phyloP scores from a whole-genome alignment of 257 asterid species.

The Craterostigma plantagineum region DNA sequence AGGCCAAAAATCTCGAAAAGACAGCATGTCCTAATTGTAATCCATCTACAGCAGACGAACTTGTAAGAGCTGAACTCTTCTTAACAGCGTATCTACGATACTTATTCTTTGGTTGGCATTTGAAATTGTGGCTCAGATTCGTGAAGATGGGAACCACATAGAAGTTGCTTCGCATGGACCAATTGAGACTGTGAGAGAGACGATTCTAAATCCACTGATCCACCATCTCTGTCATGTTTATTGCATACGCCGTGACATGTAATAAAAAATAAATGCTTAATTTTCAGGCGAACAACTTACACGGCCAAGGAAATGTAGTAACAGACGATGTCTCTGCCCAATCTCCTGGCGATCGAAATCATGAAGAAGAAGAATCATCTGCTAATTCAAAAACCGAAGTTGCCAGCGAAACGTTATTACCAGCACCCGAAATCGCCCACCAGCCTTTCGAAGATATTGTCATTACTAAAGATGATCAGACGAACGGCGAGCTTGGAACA shows the following conservation, averaged over 20 bases:
- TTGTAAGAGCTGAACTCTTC: conserved; percentile 13
- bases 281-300: too few species aligned
- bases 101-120: too few species aligned
- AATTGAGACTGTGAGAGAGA: conserved; percentile 29
- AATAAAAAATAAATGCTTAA: too few species aligned
- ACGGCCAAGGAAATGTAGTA: too few species aligned
- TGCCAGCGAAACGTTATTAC: conserved; percentile 12
- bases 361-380: conserved; percentile 6
- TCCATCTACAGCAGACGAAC: conserved; percentile 21
- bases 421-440: conserved; percentile 8
- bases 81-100: too few species aligned
- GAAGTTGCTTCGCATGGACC: conserved; percentile 31
- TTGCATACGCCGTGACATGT: too few species aligned
- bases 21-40: too few species aligned
- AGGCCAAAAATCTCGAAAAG: conserved; percentile 30
- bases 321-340: too few species aligned
- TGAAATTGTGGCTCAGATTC: conserved; percentile 24
- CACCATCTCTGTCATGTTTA: too few species aligned
- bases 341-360: too few species aligned
- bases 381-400: conserved; percentile 17
- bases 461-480: conserved; percentile 12
- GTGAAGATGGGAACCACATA: conserved; percentile 23
- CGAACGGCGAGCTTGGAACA: conserved; percentile 13
- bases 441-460: conserved; percentile 19
- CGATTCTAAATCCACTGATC: too few species aligned